phyloP scores from a whole-genome alignment of 345 rosid species.

The Linum trigynum region DNA sequence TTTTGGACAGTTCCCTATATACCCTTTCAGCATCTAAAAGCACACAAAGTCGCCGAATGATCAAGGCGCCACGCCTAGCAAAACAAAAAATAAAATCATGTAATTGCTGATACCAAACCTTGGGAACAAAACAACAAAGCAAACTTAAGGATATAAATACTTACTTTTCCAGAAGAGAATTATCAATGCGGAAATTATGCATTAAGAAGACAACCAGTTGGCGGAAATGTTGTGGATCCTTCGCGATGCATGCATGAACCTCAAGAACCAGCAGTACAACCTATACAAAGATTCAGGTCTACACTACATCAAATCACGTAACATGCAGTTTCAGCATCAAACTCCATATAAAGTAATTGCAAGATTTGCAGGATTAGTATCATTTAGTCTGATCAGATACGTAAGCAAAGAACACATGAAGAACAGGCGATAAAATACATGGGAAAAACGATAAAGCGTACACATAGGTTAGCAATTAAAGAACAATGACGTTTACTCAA shows the following conservation, averaged over 20 bases:
- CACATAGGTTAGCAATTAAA: too few species aligned
- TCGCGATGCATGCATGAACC: slow-evolving; percentile 95
- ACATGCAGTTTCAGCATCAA: too few species aligned
- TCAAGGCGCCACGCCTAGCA: slow-evolving; percentile 95
- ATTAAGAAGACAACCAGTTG: slow-evolving; percentile 89
- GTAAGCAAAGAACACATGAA: too few species aligned
- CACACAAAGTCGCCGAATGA: slow-evolving; percentile 83
- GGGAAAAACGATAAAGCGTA: too few species aligned
- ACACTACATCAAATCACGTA: slow-evolving; percentile 7
- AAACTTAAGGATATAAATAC: slow-evolving; percentile 17
- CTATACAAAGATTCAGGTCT: slow-evolving; percentile 27
- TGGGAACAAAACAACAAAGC: background rate
- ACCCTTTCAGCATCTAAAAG: slow-evolving; percentile 94
- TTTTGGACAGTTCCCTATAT: slow-evolving; percentile 76
- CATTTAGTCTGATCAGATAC: too few species aligned
- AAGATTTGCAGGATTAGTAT: too few species aligned
- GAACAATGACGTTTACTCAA: too few species aligned
- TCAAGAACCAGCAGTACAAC: slow-evolving; percentile 96
- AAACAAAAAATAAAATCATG: slow-evolving; percentile 11
- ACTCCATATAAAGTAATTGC: too few species aligned
- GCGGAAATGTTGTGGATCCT: slow-evolving; percentile 81
- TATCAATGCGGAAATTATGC: slow-evolving; percentile 76
- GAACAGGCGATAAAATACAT: too few species aligned
- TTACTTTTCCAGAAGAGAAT: slow-evolving; percentile 88
- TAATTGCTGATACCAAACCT: background rate